A percentile compares a stretch with the other conserved stretches of the same genome.
These are phyloP conservation scores for Parietichytrium sp. DNA, from an alignment of 108 stramenopile species.

Conservation along the genomic window DNA sequence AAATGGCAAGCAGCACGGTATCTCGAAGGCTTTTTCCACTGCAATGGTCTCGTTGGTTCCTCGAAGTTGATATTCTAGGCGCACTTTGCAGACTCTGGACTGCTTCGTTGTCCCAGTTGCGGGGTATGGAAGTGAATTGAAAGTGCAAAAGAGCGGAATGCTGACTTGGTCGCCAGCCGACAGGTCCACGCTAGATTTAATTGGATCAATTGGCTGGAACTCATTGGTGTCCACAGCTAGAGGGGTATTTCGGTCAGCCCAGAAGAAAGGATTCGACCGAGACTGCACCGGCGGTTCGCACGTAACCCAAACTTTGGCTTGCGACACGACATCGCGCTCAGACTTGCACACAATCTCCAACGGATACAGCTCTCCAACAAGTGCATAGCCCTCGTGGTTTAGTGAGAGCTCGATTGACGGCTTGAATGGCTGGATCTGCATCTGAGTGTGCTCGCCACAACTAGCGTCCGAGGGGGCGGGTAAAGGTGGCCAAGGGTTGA, in stretches of 20 bases:
- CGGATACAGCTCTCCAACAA: neutral
- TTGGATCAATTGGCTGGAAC: neutral
- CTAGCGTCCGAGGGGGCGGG: too few relatives aligned
- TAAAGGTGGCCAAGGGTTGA: too few relatives aligned
- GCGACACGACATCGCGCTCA: neutral
- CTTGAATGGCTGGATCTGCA: neutral
- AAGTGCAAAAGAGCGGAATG: neutral
- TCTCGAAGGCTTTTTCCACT: neutral
- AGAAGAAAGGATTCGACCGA: conserved; percentile 6
- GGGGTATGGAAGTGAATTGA: neutral
- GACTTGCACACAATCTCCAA: neutral
- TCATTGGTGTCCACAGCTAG: neutral
- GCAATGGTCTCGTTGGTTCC: neutral
- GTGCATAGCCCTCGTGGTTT: neutral
- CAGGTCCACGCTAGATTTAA: neutral
- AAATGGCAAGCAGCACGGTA: conserved; percentile 20
- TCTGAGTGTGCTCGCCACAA: too few relatives aligned
- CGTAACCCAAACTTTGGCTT: neutral
- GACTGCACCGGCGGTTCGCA: conserved; percentile 30
- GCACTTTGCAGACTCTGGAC: neutral
- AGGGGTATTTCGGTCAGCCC: neutral
- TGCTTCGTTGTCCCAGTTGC: neutral
- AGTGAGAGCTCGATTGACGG: neutral
- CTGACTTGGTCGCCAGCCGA: neutral
- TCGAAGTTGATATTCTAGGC: neutral